Evolutionary conservation across 2,329 filamentous ascomycete species (phyloP).

Genomic region (Fusarium nanum): DNA sequence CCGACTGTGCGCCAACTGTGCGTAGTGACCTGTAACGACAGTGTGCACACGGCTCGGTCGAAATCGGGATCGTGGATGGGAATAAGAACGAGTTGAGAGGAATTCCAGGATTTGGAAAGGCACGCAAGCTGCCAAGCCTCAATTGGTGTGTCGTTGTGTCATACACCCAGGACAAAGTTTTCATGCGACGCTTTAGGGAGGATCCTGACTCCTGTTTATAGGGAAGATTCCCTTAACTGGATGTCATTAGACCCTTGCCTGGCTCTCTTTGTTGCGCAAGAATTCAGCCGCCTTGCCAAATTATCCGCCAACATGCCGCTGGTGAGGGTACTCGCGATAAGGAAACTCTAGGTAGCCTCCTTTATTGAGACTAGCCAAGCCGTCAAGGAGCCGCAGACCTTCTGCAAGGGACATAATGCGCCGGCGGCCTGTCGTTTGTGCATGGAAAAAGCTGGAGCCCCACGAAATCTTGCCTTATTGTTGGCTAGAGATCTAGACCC

Average conservation of each 20-base stretch:
- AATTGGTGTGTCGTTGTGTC: conserved; percentile 1
- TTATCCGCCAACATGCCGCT: conserved; percentile 4
- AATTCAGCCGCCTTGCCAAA: conserved; percentile 24
- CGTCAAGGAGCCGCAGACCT: conserved; percentile 41
- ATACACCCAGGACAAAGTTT: conserved; percentile 20
- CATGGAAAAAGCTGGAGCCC: conserved; percentile 47
- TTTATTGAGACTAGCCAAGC: conserved; percentile 26
- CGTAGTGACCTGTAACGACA: neutral
- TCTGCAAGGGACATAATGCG: conserved; percentile 44
- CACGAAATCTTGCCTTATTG: conserved; percentile 40
- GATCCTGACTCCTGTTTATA: neutral
- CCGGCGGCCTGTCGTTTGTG: conserved; percentile 29
- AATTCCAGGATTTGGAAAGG: conserved; percentile 4
- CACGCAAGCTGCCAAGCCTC: conserved; percentile 16
- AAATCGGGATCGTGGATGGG: conserved; percentile 37
- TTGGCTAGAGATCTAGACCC: conserved; percentile 41
- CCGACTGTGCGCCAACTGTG: conserved; percentile 19
- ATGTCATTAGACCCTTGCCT: conserved; percentile 8
- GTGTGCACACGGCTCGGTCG: conserved; percentile 41
- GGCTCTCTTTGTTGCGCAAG: conserved; percentile 12
- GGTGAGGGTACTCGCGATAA: conserved; percentile 25
- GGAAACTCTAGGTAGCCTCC: conserved; percentile 11
- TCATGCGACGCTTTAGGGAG: conserved; percentile 24
- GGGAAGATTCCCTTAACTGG: conserved; percentile 5
- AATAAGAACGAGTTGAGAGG: conserved; percentile 26